phyloP scores from a whole-genome alignment of 2,329 filamentous ascomycete genomes.

The Xylariaceae sp. region DNA sequence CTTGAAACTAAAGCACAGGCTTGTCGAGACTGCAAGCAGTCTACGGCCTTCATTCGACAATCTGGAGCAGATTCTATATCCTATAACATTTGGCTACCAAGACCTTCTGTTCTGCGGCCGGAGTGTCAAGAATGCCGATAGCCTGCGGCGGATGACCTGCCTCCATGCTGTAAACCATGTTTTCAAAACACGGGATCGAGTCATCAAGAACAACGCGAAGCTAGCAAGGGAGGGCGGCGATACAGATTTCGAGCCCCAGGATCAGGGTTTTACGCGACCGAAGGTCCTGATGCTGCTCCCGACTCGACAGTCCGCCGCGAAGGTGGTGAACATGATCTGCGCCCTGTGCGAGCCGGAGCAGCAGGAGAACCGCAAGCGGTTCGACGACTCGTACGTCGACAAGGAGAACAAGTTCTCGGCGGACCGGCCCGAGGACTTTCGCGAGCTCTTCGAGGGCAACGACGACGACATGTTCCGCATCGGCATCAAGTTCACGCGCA shows the following conservation, averaged over 20 bases:
- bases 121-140: conserved; percentile 58
- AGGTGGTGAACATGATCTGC: conserved; percentile 69
- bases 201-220: conserved; percentile 86
- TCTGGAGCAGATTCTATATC: conserved; percentile 58
- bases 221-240: conserved; percentile 58
- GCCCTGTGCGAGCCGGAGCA: conserved; percentile 75
- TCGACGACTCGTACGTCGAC: conserved; percentile 73
- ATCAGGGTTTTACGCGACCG: conserved; percentile 92
- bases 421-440: conserved; percentile 78
- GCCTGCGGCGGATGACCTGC: conserved; percentile 64
- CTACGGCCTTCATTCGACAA: conserved; percentile 51
- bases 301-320: conserved; percentile 77
- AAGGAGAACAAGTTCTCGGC: conserved; percentile 60
- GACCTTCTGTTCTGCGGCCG: conserved; percentile 73
- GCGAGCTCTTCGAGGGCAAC: conserved; percentile 84
- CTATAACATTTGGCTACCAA: conserved; percentile 71
- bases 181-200: conserved; percentile 83
- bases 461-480: conserved; percentile 96
- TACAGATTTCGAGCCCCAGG: conserved; percentile 66
- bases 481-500: conserved; percentile 94
- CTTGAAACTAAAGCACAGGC: conserved; percentile 62
- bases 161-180: conserved; percentile 88
- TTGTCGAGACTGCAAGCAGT: conserved; percentile 47
- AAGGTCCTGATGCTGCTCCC: conserved; percentile 88
- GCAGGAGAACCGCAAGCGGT: conserved; percentile 90